phyloP scores from a whole-genome alignment of 2,329 filamentous ascomycete species.

The Curvularia spicifera region DNA sequence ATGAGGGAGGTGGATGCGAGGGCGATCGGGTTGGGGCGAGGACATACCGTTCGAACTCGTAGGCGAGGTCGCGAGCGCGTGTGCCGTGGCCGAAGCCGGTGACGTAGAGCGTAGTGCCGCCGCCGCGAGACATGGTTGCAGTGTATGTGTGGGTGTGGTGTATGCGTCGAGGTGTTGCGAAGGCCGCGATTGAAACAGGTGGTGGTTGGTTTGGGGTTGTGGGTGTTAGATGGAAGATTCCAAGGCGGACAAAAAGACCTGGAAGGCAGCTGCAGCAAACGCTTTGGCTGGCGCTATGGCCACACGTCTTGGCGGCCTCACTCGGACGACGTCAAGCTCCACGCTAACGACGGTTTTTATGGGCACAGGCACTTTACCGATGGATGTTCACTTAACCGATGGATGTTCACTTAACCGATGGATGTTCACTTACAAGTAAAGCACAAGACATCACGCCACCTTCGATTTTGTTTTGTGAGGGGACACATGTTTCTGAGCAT shows the following conservation, averaged over 20 bases:
- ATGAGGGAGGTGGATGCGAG: slow-evolving; percentile 37
- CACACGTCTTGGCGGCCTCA: slow-evolving; percentile 16
- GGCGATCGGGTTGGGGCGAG: slow-evolving; percentile 44
- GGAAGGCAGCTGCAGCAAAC: slow-evolving; percentile 18
- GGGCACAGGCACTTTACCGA: neutral
- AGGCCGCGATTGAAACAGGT: slow-evolving; percentile 21
- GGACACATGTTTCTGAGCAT: neutral
- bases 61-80: slow-evolving; percentile 97
- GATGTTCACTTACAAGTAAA: neutral
- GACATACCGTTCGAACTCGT: slow-evolving; percentile 99
- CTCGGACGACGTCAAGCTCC: slow-evolving; percentile 12
- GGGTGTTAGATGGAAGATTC: slow-evolving; percentile 23
- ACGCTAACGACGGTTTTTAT: neutral
- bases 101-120: slow-evolving; percentile 94
- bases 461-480: neutral
- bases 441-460: neutral
- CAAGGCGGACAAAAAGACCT: slow-evolving; percentile 17
- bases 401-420: neutral
- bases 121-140: slow-evolving; percentile 80
- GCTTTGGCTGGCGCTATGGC: slow-evolving; percentile 16
- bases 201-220: slow-evolving; percentile 17
- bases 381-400: neutral
- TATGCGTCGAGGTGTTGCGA: slow-evolving; percentile 16
- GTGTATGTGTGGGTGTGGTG: slow-evolving; percentile 11
- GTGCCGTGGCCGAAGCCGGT: slow-evolving; percentile 99